These are phyloP conservation scores for Asterochloris erici DNA, from an alignment of 139 green algal species.

Conservation along the genomic window DNA sequence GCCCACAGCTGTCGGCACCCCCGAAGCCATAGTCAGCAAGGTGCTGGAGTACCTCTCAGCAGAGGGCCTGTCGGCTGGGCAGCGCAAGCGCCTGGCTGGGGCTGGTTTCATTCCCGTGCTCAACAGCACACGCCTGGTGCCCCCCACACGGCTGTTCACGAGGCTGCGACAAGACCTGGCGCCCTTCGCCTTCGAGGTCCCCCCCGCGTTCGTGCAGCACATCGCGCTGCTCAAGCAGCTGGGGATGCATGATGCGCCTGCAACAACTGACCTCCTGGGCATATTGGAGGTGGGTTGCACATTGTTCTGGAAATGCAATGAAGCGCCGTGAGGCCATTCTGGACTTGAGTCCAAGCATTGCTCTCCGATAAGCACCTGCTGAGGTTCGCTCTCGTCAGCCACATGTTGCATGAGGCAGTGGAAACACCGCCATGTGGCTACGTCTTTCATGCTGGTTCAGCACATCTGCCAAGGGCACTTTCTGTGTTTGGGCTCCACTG, in stretches of 20 bases:
- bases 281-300: conserved; percentile 20
- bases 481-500: too few relatives aligned
- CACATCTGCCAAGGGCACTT: too few relatives aligned
- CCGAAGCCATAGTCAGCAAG: conserved; percentile 34
- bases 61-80: conserved; percentile 38
- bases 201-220: conserved; percentile 31
- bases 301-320: background rate
- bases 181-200: conserved; percentile 64
- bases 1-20: conserved; percentile 18
- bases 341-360: background rate
- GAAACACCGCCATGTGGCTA: too few relatives aligned
- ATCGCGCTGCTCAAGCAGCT: conserved; percentile 43
- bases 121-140: conserved; percentile 48
- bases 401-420: too few relatives aligned
- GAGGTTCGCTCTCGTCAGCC: background rate
- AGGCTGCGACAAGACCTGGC: conserved; percentile 47
- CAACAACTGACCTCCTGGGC: conserved; percentile 14
- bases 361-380: background rate
- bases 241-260: conserved; percentile 42
- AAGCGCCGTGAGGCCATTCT: background rate
- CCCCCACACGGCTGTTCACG: conserved; percentile 44
- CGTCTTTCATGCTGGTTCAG: too few relatives aligned
- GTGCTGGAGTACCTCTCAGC: conserved; percentile 47
- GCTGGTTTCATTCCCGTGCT: conserved; percentile 57
- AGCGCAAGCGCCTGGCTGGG: background rate